These are phyloP conservation scores for Candida nonsorbophila DNA, from an alignment of 805 yeast species.

Conservation along the genomic window DNA sequence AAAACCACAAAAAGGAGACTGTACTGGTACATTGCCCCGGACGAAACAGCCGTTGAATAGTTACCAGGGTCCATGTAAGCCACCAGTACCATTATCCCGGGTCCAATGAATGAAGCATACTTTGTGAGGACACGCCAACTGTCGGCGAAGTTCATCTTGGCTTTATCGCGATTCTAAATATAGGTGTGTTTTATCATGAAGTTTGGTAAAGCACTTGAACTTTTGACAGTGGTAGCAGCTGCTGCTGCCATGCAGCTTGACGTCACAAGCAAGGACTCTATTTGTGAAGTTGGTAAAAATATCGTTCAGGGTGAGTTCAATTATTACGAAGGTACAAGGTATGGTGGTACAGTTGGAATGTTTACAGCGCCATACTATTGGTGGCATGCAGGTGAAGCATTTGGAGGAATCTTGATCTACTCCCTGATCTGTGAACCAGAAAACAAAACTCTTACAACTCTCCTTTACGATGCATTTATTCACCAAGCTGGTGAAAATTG, in stretches of 20 bases:
- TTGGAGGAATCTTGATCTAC: slow-evolving; percentile 42
- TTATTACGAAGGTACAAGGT: slow-evolving; percentile 36
- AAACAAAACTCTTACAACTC: slow-evolving; percentile 18
- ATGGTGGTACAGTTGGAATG: slow-evolving; percentile 46
- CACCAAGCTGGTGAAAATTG: slow-evolving; percentile 37
- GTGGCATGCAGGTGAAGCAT: slow-evolving; percentile 52
- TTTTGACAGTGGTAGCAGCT: neutral
- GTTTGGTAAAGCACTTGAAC: neutral
- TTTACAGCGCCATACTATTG: slow-evolving; percentile 43
- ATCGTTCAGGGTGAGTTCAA: slow-evolving; percentile 38
- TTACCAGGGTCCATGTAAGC: slow-evolving; percentile 98
- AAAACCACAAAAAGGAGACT: slow-evolving; percentile 73
- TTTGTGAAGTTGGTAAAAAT: slow-evolving; percentile 34
- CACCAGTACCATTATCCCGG: slow-evolving; percentile 91
- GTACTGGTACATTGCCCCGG: slow-evolving; percentile 84
- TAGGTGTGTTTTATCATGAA: neutral
- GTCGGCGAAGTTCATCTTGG: neutral
- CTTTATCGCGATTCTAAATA: neutral
- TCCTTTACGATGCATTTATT: slow-evolving; percentile 33
- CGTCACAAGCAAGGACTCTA: slow-evolving; percentile 26
- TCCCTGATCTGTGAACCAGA: slow-evolving; percentile 30
- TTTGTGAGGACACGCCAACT: slow-evolving; percentile 25
- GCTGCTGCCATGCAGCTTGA: slow-evolving; percentile 34
- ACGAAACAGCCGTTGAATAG: slow-evolving; percentile 90
- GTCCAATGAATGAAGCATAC: slow-evolving; percentile 74